These are phyloP conservation scores for Penicilliopsis zonata DNA, from an alignment of 495 filamentous ascomycete genomes.

Conservation along the genomic window DNA sequence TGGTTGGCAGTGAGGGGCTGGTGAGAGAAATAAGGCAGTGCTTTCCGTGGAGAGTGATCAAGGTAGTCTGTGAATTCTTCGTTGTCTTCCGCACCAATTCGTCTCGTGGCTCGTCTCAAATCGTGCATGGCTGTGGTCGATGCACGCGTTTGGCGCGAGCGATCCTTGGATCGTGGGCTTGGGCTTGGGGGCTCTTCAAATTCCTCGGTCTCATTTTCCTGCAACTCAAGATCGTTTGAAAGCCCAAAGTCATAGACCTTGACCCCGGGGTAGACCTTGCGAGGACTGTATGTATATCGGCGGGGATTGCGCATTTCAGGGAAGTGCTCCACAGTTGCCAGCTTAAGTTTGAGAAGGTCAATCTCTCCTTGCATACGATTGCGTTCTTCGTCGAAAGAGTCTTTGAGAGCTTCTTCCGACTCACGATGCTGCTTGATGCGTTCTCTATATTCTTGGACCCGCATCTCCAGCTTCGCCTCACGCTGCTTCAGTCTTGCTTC, in stretches of 20 bases:
- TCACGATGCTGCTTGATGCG: constrained; percentile 28
- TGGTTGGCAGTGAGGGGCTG: constrained; percentile 4
- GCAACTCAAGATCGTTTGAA: constrained; percentile 11
- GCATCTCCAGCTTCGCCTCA: constrained; percentile 32
- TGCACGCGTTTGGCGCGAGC: constrained; percentile 10
- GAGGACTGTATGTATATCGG: constrained; percentile 19
- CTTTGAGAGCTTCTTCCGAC: constrained; percentile 23
- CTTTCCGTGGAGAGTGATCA: constrained; percentile 16
- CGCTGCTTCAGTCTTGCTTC: constrained; percentile 38
- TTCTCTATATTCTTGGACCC: constrained; percentile 34
- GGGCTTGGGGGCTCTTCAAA: constrained; percentile 27
- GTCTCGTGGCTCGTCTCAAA: constrained; percentile 14
- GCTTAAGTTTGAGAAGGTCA: constrained; percentile 17
- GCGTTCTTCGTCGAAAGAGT: constrained; percentile 22
- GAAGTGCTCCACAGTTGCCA: constrained; percentile 16
- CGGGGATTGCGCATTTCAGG: constrained; percentile 12
- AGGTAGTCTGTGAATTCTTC: constrained; percentile 20
- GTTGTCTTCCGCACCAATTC: constrained; percentile 14
- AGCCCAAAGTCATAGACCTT: constrained; percentile 21
- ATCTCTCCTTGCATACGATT: constrained; percentile 23
- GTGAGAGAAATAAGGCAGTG: constrained; percentile 2
- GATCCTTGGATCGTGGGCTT: constrained; percentile 27
- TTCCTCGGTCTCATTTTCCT: constrained; percentile 23
- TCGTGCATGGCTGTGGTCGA: constrained; percentile 14
- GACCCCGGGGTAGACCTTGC: constrained; percentile 21